These are phyloP conservation scores for Trichoderma sp. DNA, from an alignment of 2,329 filamentous ascomycete genomes.

Conservation along the genomic window DNA sequence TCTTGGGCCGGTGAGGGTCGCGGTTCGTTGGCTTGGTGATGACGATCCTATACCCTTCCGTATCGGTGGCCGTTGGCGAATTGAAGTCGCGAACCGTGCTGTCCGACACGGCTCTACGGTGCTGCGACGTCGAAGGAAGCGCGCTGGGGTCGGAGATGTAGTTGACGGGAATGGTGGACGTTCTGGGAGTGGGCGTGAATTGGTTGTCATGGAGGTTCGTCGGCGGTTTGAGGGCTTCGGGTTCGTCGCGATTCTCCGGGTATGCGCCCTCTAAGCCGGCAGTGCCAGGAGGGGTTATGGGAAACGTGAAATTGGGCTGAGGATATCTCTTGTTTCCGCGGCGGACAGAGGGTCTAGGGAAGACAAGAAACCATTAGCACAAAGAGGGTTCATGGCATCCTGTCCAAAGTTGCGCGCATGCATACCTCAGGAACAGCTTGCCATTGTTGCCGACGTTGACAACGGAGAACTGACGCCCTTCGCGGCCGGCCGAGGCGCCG, in stretches of 20 bases:
- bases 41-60: conserved; percentile 75
- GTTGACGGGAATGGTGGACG: conserved; percentile 36
- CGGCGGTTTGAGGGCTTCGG: conserved; percentile 30
- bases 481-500: conserved; percentile 61
- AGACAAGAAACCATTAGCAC: conserved; percentile 4
- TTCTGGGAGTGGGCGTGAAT: conserved; percentile 46
- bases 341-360: conserved; percentile 59
- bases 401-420: background rate
- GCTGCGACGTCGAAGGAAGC: conserved; percentile 41
- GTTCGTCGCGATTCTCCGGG: conserved; percentile 36
- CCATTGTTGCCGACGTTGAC: conserved; percentile 83
- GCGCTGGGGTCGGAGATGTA: conserved; percentile 39
- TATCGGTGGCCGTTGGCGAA: conserved; percentile 56
- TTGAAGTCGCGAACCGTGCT: conserved; percentile 71
- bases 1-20: conserved; percentile 62
- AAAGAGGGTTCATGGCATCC: background rate
- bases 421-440: conserved; percentile 78
- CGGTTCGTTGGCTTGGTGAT: conserved; percentile 68
- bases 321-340: conserved; percentile 64
- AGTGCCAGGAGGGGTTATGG: conserved; percentile 62
- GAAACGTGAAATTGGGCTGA: conserved; percentile 62
- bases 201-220: conserved; percentile 39
- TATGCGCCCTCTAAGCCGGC: conserved; percentile 56
- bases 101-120: conserved; percentile 71
- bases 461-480: conserved; percentile 75